phyloP scores from a whole-genome alignment of 257 asterid genomes.

The Verbascum thapsus region DNA sequence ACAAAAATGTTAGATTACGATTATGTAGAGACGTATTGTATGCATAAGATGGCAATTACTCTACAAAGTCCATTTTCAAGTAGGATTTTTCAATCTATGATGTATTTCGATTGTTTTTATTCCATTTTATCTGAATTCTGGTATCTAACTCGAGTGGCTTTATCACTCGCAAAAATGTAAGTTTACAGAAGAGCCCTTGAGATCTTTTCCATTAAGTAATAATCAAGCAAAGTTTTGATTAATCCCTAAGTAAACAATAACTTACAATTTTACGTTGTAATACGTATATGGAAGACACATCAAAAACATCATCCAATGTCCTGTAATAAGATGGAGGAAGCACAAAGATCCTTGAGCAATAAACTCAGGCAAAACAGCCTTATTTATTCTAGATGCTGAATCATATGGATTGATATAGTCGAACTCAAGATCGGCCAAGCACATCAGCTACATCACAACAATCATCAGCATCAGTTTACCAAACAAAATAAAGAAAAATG shows the following conservation, averaged over 20 bases:
- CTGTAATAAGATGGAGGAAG: too few species aligned
- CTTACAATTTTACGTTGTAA: slow-evolving; percentile 65
- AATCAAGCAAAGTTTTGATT: neutral
- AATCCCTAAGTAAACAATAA: neutral
- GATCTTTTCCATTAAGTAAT: slow-evolving; percentile 4
- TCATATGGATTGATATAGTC: slow-evolving; percentile 89
- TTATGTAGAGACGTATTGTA: neutral
- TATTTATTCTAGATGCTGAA: slow-evolving; percentile 77
- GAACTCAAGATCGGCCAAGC: slow-evolving; percentile 84
- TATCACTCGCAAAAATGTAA: neutral
- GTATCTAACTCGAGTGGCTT: neutral
- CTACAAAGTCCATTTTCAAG: neutral
- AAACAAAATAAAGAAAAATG: slow-evolving; percentile 17
- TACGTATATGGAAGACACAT: slow-evolving; percentile 71
- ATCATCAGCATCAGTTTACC: slow-evolving; percentile 29
- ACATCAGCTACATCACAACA: slow-evolving; percentile 66
- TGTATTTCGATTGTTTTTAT: neutral
- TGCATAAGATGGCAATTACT: neutral
- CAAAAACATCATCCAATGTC: slow-evolving; percentile 84
- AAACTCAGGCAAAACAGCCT: slow-evolving; percentile 66
- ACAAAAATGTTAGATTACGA: neutral
- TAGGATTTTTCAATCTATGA: neutral
- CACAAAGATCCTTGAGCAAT: slow-evolving; percentile 61
- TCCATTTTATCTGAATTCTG: neutral
- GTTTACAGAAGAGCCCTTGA: neutral